Evolutionary conservation across 495 filamentous ascomycete genomes (phyloP).

Genomic region (Trichoderma gamsii): DNA sequence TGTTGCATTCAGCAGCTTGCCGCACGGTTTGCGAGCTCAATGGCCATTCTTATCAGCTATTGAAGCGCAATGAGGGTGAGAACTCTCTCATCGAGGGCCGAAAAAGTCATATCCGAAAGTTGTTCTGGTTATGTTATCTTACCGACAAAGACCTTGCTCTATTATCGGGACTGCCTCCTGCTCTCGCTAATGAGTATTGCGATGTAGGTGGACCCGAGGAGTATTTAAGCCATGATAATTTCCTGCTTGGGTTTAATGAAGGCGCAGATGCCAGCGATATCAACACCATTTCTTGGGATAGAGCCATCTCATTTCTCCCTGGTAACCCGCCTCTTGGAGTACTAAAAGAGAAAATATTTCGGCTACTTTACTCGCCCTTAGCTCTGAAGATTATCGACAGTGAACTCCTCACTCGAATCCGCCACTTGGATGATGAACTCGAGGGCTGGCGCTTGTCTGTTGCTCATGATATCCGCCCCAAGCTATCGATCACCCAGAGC

Average conservation of each 20-base stretch:
- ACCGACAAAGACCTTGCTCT: conserved; percentile 31
- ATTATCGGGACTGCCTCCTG: conserved; percentile 25
- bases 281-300: background rate
- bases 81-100: background rate
- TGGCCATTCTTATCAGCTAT: conserved; percentile 11
- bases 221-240: background rate
- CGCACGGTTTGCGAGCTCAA: conserved; percentile 14
- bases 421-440: conserved; percentile 18
- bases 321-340: conserved; percentile 24
- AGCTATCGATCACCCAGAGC: conserved; percentile 8
- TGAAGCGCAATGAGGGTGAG: background rate
- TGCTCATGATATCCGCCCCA: background rate
- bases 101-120: conserved; percentile 24
- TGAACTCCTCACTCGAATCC: conserved; percentile 15
- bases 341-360: conserved; percentile 23
- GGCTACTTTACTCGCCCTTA: conserved; percentile 16
- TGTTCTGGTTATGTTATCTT: conserved; percentile 33
- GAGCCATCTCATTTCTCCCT: background rate
- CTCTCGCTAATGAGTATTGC: conserved; percentile 25
- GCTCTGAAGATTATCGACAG: conserved; percentile 7
- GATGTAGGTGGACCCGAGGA: conserved; percentile 20
- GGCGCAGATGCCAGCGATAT: background rate
- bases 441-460: conserved; percentile 18
- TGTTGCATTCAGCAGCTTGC: conserved; percentile 12
- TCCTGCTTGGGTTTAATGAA: background rate